Conservation (phyloP, 441 rosid species). For the Erodium moschatum region DNA sequence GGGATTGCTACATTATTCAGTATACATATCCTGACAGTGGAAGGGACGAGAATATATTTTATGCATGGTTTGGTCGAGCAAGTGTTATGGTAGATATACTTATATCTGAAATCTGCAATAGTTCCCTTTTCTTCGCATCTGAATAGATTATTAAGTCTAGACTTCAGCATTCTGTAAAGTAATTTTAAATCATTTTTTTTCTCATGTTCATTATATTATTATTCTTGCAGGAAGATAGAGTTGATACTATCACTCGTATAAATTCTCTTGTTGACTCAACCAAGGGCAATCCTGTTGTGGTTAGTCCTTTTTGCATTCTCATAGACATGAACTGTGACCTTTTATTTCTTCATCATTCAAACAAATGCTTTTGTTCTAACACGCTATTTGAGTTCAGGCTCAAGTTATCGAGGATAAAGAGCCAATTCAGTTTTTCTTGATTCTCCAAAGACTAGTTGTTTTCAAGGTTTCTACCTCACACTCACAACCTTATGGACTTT, state of each 20-base stretch:
- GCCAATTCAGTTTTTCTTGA: constrained; percentile 58
- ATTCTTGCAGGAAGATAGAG: constrained; percentile 52
- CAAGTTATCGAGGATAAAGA: constrained; percentile 62
- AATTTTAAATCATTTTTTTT: constrained; percentile 8
- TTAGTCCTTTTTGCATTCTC: constrained; percentile 23
- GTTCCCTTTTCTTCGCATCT: not conserved
- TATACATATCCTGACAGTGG: constrained; percentile 60
- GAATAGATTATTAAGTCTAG: not conserved
- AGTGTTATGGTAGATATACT: constrained; percentile 48
- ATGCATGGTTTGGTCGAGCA: constrained; percentile 67
- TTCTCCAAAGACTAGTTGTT: constrained; percentile 54
- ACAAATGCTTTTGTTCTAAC: constrained; percentile 7
- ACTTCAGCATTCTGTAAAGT: constrained; percentile 3
- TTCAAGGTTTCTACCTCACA: constrained; percentile 46
- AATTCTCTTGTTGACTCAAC: constrained; percentile 34
- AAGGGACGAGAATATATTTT: constrained; percentile 57
- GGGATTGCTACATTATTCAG: constrained; percentile 78
- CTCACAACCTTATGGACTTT: constrained; percentile 1
- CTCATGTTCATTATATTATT: constrained; percentile 11
- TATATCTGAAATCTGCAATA: not conserved
- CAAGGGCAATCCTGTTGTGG: constrained; percentile 45
- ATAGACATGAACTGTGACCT: constrained; percentile 8
- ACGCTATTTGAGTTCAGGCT: constrained; percentile 41
- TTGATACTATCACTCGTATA: constrained; percentile 38
- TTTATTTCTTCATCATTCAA: constrained; percentile 15